Percentiles rank a stretch among this genome's conserved stretches.
These are phyloP conservation scores for Hippophae tibetana DNA, from an alignment of 306 rosid species.

Conservation along the genomic window DNA sequence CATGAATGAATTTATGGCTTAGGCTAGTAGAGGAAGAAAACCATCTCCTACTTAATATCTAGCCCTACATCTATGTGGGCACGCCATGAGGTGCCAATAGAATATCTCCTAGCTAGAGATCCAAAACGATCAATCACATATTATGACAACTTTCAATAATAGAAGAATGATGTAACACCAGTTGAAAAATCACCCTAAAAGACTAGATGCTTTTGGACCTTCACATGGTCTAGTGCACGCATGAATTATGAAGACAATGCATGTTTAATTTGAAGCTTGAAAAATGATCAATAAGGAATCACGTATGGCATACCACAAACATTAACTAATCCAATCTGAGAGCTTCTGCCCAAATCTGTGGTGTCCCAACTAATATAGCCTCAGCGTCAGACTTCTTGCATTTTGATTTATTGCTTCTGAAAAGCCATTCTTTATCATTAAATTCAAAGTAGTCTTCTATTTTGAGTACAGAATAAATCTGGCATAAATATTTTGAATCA, in stretches of 20 bases:
- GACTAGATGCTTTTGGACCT: conserved; percentile 21
- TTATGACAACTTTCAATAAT: conserved; percentile 19
- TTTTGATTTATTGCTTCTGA: conserved; percentile 32
- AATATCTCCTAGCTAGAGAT: too few relatives aligned
- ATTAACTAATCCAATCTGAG: conserved; percentile 53
- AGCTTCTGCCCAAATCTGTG: conserved; percentile 74
- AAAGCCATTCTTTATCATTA: conserved; percentile 67
- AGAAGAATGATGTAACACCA: conserved; percentile 24
- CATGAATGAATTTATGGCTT: conserved; percentile 30
- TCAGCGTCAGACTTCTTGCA: conserved; percentile 30
- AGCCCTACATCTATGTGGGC: conserved; percentile 15
- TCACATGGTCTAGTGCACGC: conserved; percentile 19
- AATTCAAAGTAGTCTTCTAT: conserved; percentile 41
- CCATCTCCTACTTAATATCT: conserved; percentile 19
- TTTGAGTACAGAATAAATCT: conserved; percentile 57
- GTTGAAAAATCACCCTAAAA: conserved; percentile 20
- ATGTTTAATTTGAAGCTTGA: conserved; percentile 16
- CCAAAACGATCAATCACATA: conserved; percentile 15
- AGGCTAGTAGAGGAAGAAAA: conserved; percentile 16
- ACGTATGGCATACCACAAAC: conserved; percentile 77
- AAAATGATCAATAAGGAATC: conserved; percentile 58
- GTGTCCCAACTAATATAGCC: conserved; percentile 30
- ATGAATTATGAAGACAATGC: conserved; percentile 17
- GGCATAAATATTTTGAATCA: conserved; percentile 52
- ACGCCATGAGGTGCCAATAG: conserved; percentile 10